phyloP scores from a whole-genome alignment of 192 early-diverging fungal species.

The Umbelopsis ramanniana region DNA sequence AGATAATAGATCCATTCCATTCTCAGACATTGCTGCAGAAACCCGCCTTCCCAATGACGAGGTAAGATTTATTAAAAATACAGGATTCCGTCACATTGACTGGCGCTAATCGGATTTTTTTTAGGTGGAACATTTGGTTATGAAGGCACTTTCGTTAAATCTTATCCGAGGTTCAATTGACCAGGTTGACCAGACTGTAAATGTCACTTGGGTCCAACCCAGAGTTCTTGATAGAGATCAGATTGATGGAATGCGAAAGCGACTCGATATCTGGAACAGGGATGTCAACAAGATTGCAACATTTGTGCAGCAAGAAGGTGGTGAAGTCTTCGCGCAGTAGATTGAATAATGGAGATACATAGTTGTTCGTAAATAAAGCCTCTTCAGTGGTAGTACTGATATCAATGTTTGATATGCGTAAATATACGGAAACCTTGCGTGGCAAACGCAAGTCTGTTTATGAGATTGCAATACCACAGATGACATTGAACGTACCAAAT shows the following conservation, averaged over 20 bases:
- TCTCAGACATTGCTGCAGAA: conserved; percentile 81
- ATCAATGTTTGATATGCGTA: no score
- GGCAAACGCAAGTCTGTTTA: no score
- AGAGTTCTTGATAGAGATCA: conserved; percentile 91
- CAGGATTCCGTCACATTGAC: background rate
- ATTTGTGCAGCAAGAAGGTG: conserved; percentile 76
- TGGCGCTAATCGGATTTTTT: background rate
- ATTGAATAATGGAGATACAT: background rate
- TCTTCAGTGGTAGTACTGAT: no score
- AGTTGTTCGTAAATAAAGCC: conserved; percentile 10
- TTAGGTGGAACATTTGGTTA: conserved; percentile 94
- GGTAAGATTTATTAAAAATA: conserved; percentile 30
- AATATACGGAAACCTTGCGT: no score
- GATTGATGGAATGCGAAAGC: conserved; percentile 81
- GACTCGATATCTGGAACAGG: conserved; percentile 84
- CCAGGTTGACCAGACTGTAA: conserved; percentile 88
- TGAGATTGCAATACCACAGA: no score
- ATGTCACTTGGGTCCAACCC: conserved; percentile 97
- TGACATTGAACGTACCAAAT: no score
- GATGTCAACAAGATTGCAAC: conserved; percentile 78
- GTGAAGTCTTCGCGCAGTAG: conserved; percentile 59
- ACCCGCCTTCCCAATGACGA: conserved; percentile 78
- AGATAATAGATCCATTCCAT: conserved; percentile 78
- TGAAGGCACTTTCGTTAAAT: conserved; percentile 95
- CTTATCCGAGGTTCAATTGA: conserved; percentile 94